Conservation (phyloP, 169 alveolate genomes). For the Plasmodium fragile region DNA sequence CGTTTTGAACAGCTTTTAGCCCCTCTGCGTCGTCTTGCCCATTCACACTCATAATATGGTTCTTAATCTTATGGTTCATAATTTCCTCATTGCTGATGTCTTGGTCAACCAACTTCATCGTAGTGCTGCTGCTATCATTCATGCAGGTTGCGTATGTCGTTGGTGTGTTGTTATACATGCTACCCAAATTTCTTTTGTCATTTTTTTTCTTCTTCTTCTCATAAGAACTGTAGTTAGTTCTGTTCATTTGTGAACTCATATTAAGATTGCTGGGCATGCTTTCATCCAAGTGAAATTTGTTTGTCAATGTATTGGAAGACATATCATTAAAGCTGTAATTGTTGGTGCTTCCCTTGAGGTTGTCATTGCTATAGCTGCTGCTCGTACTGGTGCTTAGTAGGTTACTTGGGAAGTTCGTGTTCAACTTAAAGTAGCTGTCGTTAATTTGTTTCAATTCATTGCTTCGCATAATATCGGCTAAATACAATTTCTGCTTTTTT, state of each 20-base stretch:
- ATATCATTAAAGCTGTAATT: slow-evolving; percentile 28
- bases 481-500: slow-evolving; percentile 12
- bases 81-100: neutral
- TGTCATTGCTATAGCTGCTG: slow-evolving; percentile 61
- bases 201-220: slow-evolving; percentile 23
- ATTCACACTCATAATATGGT: neutral
- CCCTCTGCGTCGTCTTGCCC: neutral
- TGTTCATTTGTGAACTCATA: neutral
- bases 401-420: slow-evolving; percentile 56
- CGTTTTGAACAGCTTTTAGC: neutral
- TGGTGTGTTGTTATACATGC: neutral
- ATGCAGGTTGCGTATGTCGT: neutral
- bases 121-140: neutral
- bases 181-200: neutral
- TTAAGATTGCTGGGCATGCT: slow-evolving; percentile 17
- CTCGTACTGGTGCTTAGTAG: slow-evolving; percentile 68
- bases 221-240: slow-evolving; percentile 11
- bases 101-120: neutral
- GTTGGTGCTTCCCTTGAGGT: slow-evolving; percentile 4
- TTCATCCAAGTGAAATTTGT: slow-evolving; percentile 6
- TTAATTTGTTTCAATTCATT: slow-evolving; percentile 16
- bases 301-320: slow-evolving; percentile 35
- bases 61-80: neutral
- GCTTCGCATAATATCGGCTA: slow-evolving; percentile 39
- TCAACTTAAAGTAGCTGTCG: slow-evolving; percentile 48